Base-by-base conservation (phyloP, 495 filamentous ascomycete genomes). In the Apodospora peruviana region DNA sequence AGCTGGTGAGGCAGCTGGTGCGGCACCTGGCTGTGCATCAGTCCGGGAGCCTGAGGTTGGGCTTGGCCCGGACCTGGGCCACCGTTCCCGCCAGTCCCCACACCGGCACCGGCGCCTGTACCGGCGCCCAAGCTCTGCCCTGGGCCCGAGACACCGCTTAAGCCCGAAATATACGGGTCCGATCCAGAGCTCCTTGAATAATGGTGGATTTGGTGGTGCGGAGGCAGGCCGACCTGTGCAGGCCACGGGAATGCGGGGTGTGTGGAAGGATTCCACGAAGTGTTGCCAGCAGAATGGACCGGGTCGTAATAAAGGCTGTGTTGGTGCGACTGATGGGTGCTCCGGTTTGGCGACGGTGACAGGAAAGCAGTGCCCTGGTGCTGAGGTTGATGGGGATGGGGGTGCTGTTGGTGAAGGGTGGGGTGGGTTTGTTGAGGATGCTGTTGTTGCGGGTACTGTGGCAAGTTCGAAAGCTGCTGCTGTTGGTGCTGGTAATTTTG, bases 261-360 rank as follows among this genome's bases (percentile, higher is more conserved):
- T 36, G 49, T 12, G 7, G 34, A 27, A 3, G 43, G 21, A 21
- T 44, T 55, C 57, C 57, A 60, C 22, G 24, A 37, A 19, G 32
- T 42, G 42, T 36, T 42, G 46, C 43, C 51, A 25, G 45, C 35
- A 10, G 56, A 45, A 25, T 62, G 57, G 16, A 60, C 57, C 2
- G 57, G 57, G 19, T 63, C 57, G 55, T 60, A 60, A 24, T 50
- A 29, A 22, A 8, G 27, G 19, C 46, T 36, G 24, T 52, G 55
- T 22, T n/a, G 47, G 22, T 39, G 40, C 11, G 21, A 19, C 17
- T 36, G 37, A 5, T 42, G n/a, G n/a, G n/a, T n/a, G n/a, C n/a
- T 16, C 21, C 20, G 48, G 23, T 24, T 14, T 11, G 29, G 27
- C 43, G 38, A 16, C 22, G 14, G 25, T 37, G 25, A 25, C 27